Evolutionary conservation across 2,329 filamentous ascomycete genomes (phyloP).

Genomic region (Sarocladium strictum): DNA sequence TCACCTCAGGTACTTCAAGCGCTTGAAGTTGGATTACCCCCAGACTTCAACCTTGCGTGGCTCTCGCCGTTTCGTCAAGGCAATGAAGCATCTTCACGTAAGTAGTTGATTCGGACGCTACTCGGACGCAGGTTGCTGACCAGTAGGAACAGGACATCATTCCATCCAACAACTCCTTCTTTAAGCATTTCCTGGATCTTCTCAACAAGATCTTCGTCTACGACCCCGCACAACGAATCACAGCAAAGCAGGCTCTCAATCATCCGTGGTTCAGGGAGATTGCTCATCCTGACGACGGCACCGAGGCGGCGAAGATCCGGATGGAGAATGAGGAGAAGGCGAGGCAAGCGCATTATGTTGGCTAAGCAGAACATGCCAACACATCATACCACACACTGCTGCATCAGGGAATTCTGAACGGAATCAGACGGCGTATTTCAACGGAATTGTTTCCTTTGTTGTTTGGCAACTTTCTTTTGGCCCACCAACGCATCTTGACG

Average conservation of each 20-base stretch:
- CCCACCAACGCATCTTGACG: slow-evolving; percentile 1
- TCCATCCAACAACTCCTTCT: slow-evolving; percentile 51
- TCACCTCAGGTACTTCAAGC: slow-evolving; percentile 56
- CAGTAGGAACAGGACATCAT: slow-evolving; percentile 52
- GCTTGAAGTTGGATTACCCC: slow-evolving; percentile 60
- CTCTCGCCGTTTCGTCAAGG: slow-evolving; percentile 61
- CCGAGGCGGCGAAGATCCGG: slow-evolving; percentile 60
- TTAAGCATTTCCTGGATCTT: slow-evolving; percentile 58
- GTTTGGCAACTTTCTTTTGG: not conserved
- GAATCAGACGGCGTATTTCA: slow-evolving; percentile 5
- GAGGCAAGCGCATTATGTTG: slow-evolving; percentile 7
- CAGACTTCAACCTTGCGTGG: slow-evolving; percentile 57
- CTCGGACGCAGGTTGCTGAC: not conserved
- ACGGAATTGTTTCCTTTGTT: slow-evolving; percentile 7
- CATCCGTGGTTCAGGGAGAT: slow-evolving; percentile 64
- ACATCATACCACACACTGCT: not conserved
- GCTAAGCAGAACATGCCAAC: not conserved
- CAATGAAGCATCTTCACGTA: slow-evolving; percentile 64
- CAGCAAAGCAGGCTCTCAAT: slow-evolving; percentile 58
- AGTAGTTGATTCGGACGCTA: slow-evolving; percentile 19
- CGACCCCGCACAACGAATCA: slow-evolving; percentile 59
- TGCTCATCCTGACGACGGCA: slow-evolving; percentile 59
- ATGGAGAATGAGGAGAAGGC: slow-evolving; percentile 34
- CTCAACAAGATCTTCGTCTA: slow-evolving; percentile 64
- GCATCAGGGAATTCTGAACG: not conserved